phyloP scores from a whole-genome alignment of 1,284 basidiomycete genomes.

The Boletus semigastroideus region DNA sequence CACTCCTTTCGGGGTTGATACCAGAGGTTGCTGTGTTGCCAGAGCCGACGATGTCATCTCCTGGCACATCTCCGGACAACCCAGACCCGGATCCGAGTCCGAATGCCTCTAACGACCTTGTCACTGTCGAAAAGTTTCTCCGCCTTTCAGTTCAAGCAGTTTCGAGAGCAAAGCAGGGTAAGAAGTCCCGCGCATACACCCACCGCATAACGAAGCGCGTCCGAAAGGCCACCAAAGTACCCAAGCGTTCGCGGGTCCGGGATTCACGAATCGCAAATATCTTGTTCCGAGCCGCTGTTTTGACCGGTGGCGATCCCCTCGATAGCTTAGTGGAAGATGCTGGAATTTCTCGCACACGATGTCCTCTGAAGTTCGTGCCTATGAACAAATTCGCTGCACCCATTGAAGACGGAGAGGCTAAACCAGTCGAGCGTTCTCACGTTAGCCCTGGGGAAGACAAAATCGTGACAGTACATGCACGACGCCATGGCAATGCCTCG shows the following conservation, averaged over 20 bases:
- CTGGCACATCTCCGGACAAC: not conserved
- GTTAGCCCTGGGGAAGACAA: not conserved
- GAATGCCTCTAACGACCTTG: not conserved
- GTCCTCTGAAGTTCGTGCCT: constrained; percentile 29
- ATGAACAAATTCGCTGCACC: constrained; percentile 19
- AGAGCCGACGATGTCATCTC: constrained; percentile 6
- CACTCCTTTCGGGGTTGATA: constrained; percentile 2
- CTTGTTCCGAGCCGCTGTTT: constrained; percentile 26
- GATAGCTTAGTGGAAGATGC: constrained; percentile 13
- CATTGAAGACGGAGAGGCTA: not conserved
- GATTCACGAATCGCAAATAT: constrained; percentile 13
- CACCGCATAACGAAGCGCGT: not conserved
- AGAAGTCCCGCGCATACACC: constrained; percentile 23
- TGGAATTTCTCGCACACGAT: constrained; percentile 16
- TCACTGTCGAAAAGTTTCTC: constrained; percentile 33
- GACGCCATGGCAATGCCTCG: not conserved
- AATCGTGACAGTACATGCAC: not conserved
- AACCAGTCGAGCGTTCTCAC: not conserved
- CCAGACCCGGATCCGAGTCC: not conserved
- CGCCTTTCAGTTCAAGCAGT: constrained; percentile 5
- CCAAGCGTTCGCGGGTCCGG: not conserved
- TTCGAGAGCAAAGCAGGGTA: constrained; percentile 1
- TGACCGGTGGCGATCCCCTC: constrained; percentile 27
- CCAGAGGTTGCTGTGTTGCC: constrained; percentile 19
- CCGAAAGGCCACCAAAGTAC: not conserved